Evolutionary conservation across 2,329 filamentous ascomycete species (phyloP), one percentile per base, ranked within the genome.

Genomic region (Colletotrichum lindemuthianum): DNA sequence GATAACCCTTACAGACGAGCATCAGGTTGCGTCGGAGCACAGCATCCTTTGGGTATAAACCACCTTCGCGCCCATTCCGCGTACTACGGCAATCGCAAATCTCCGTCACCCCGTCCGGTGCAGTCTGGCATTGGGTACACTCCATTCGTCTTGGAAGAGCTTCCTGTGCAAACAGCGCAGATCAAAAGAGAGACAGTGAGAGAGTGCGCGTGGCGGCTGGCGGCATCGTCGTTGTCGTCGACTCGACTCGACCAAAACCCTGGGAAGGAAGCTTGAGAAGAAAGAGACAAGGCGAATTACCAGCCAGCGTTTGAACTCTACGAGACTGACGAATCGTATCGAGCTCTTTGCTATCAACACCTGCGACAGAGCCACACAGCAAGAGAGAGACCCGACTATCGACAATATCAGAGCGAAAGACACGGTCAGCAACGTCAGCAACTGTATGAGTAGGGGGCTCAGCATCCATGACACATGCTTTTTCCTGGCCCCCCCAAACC

Each of bases 41-140:
- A 37, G 24, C 24, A 13, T 55, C 41, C 15, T 16, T 57, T 54
- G 34, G 44, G 43, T 57, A 61, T 61, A 56, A 61, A 61, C 58
- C 58, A 47, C 58, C 15, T 47, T 54, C 24, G 16, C 45, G 36
- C 44, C 51, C 59, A 33, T 56, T n/a, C 36, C 44, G 44, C 45
- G 59, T 51, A 50, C 8, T 49, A 56, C 59, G 59, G 59, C 50
- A 10, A 49, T n/a, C 44, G n/a, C n/a, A 44, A 36, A 56, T 61
- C 39, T 61, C 59, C 51, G 59, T 32, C 37, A 15, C 32, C 44
- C 51, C 49, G 59, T 24, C 24, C 24, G 24, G 24, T 24, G 24
- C 58, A 50, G 41, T 9, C 36, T 36, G 40, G 52, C 44, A 13
- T 16, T 13, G 32, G 41, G 51, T 44, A n/a, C 44, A 6, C 13